A percentile compares a stretch with the other conserved stretches of the same genome.
Evolutionary conservation across 768 basidiomycete species (phyloP).

Genomic region (Tricholoma furcatifolium): DNA sequence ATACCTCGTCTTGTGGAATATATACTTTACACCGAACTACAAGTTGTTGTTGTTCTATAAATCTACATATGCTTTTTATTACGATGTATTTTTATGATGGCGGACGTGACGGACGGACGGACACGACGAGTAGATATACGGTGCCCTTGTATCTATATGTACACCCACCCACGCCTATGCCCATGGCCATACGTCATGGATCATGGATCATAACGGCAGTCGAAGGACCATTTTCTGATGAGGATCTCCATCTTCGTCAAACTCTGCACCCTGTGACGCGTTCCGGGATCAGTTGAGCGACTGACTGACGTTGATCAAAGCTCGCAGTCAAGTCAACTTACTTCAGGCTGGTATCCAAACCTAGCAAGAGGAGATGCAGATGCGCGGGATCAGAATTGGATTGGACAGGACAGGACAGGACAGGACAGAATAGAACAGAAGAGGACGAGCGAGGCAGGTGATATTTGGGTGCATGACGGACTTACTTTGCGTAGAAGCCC

Average conservation of each 20-base stretch:
- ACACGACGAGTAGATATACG: background rate
- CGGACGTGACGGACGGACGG: background rate
- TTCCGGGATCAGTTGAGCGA: conserved; percentile 23
- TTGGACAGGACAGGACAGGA: background rate
- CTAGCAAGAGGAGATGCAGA: conserved; percentile 39
- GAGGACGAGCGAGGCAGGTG: background rate
- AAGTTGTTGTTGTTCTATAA: conserved; percentile 10
- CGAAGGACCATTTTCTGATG: conserved; percentile 80
- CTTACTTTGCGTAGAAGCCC: conserved; percentile 77
- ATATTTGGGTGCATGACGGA: conserved; percentile 7
- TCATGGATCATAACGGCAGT: conserved; percentile 35
- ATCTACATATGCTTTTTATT: conserved; percentile 25
- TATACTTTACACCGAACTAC: background rate
- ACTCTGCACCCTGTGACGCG: conserved; percentile 57
- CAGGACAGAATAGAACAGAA: background rate
- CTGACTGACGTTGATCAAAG: conserved; percentile 1
- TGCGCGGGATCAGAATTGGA: conserved; percentile 2
- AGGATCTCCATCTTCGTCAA: conserved; percentile 82
- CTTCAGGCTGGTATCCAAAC: conserved; percentile 68
- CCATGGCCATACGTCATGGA: conserved; percentile 4
- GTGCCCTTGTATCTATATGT: background rate
- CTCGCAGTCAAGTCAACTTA: conserved; percentile 33
- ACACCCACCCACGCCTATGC: background rate
- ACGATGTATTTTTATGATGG: conserved; percentile 33
- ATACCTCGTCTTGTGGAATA: background rate